These are phyloP conservation scores for Rhizodiscina lignyota DNA, from an alignment of 495 filamentous ascomycete species.

Conservation along the genomic window DNA sequence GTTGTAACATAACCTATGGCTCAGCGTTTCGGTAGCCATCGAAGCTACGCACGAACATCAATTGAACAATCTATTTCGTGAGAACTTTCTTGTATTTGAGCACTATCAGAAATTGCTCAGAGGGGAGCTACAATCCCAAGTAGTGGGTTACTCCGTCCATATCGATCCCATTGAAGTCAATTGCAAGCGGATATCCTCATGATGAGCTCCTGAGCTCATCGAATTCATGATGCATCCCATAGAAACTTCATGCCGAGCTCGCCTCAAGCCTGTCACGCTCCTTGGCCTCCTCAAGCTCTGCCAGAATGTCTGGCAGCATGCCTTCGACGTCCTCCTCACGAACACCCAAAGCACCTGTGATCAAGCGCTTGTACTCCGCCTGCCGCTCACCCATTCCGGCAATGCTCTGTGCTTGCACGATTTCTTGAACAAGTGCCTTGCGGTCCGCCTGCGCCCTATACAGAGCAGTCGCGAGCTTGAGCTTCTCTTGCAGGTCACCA, in stretches of 20 bases:
- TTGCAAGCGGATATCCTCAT: too few species aligned
- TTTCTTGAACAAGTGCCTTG: conserved; percentile 12
- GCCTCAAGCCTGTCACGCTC: conserved; percentile 20
- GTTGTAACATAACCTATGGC: too few species aligned
- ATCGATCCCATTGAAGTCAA: too few species aligned
- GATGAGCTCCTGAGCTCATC: too few species aligned
- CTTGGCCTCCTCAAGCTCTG: conserved; percentile 36
- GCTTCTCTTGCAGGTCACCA: conserved; percentile 8
- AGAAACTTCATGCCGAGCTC: background rate
- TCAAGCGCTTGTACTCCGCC: conserved; percentile 20
- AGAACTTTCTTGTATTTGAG: too few species aligned
- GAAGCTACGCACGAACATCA: too few species aligned
- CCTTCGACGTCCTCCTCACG: conserved; percentile 23
- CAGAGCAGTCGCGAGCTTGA: conserved; percentile 13
- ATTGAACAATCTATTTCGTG: too few species aligned
- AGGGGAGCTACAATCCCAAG: too few species aligned
- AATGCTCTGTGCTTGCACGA: conserved; percentile 15
- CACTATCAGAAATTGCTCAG: too few species aligned
- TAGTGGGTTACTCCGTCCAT: too few species aligned
- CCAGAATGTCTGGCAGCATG: conserved; percentile 23
- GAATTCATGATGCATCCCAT: too few species aligned
- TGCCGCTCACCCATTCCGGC: conserved; percentile 19
- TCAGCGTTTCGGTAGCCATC: too few species aligned
- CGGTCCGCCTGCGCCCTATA: conserved; percentile 13
- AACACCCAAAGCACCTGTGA: conserved; percentile 22